Evolutionary conservation across 2,329 filamentous ascomycete genomes (phyloP).

Genomic region (Hypoxylon sp.): DNA sequence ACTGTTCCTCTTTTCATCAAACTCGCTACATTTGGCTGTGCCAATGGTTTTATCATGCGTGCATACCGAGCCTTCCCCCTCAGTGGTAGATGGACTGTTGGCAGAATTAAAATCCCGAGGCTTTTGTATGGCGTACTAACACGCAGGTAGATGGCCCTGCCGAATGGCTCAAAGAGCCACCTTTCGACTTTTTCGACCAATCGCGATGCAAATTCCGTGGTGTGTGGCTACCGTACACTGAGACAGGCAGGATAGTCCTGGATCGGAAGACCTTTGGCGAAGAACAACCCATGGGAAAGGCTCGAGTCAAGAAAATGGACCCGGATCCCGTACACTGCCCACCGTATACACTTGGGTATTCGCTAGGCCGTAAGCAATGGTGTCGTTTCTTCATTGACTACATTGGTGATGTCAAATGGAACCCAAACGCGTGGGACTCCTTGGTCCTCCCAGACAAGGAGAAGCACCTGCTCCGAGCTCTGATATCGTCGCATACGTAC

Average conservation of each 20-base stretch:
- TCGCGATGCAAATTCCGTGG: constrained; percentile 44
- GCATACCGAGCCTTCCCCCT: neutral
- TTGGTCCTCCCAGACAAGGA: constrained; percentile 50
- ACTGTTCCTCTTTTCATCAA: neutral
- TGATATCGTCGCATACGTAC: constrained; percentile 52
- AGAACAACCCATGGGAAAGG: constrained; percentile 44
- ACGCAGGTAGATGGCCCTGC: constrained; percentile 43
- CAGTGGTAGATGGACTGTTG: neutral
- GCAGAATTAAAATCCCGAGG: neutral
- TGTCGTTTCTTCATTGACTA: constrained; percentile 49
- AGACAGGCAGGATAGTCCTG: constrained; percentile 50
- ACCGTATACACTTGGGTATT: constrained; percentile 51
- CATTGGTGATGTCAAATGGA: constrained; percentile 49
- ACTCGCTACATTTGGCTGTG: neutral
- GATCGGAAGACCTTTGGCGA: constrained; percentile 53
- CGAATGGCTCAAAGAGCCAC: constrained; percentile 49
- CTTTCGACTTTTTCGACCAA: constrained; percentile 45
- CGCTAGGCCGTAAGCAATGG: constrained; percentile 50
- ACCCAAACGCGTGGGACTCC: constrained; percentile 47
- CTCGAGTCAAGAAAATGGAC: constrained; percentile 35
- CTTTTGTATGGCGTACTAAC: constrained; percentile 8
- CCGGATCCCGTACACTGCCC: constrained; percentile 49
- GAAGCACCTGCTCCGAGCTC: constrained; percentile 50
- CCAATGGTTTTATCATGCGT: neutral
- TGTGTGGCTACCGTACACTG: constrained; percentile 52